Percentiles rank a stretch among this genome's conserved stretches.
These are phyloP conservation scores for Clarireedia homoeocarpa DNA, from an alignment of 2,329 filamentous ascomycete species.

Conservation along the genomic window DNA sequence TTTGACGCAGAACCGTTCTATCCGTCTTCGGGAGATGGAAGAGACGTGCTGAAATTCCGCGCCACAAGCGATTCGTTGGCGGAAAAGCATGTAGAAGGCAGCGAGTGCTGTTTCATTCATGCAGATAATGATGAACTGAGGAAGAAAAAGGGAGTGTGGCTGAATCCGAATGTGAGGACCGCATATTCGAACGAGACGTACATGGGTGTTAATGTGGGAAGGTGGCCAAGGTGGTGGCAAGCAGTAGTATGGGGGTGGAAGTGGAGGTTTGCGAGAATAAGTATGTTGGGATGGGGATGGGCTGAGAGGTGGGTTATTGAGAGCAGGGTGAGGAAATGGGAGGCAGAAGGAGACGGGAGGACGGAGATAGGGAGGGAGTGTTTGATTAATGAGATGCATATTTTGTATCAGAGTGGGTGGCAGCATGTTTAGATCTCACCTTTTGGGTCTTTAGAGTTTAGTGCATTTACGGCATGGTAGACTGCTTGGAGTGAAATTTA, in stretches of 20 bases:
- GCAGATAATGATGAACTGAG: constrained; percentile 41
- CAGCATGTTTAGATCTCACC: constrained; percentile 33
- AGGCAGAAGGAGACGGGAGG: background rate
- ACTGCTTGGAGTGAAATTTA: no score
- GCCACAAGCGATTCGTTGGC: constrained; percentile 55
- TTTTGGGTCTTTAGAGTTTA: background rate
- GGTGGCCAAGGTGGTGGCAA: constrained; percentile 10
- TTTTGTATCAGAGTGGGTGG: constrained; percentile 49
- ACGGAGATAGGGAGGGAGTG: background rate
- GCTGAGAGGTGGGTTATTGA: background rate
- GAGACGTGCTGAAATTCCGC: constrained; percentile 44
- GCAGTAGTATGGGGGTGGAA: background rate
- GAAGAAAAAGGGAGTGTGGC: constrained; percentile 53
- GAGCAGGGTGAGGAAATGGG: background rate
- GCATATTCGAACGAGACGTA: constrained; percentile 50
- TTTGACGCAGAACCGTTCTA: constrained; percentile 51
- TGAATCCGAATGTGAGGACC: constrained; percentile 62
- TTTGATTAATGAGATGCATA: constrained; percentile 53
- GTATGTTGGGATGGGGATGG: background rate
- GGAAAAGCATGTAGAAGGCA: constrained; percentile 58
- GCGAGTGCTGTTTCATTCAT: constrained; percentile 73
- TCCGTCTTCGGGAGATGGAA: background rate
- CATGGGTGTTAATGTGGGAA: constrained; percentile 21
- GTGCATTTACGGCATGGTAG: background rate
- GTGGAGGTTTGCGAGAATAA: background rate